Evolutionary conservation across 2,329 filamentous ascomycete species (phyloP).

Genomic region (Aspergillaceae sp.): DNA sequence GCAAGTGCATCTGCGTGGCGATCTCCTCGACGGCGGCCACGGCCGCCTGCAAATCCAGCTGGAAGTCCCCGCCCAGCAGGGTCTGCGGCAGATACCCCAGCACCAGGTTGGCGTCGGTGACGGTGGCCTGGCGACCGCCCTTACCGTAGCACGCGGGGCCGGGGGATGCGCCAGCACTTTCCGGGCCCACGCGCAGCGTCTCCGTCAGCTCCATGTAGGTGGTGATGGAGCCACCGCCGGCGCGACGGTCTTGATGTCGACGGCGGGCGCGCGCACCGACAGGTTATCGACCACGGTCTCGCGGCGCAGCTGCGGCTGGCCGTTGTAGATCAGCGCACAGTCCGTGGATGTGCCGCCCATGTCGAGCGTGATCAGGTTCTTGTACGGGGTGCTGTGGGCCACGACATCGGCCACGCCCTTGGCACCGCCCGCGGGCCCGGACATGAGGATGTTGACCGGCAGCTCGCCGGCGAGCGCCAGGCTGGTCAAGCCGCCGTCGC

Average conservation of each 20-base stretch:
- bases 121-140: conserved; percentile 39
- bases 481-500: conserved; percentile 42
- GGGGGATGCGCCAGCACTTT: conserved; percentile 42
- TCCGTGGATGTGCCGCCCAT: conserved; percentile 47
- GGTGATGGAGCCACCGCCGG: conserved; percentile 44
- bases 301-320: conserved; percentile 37
- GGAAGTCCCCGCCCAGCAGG: conserved; percentile 40
- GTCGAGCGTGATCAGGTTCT: conserved; percentile 43
- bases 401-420: conserved; percentile 42
- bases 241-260: conserved; percentile 43
- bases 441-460: conserved; percentile 44
- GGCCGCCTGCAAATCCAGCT: conserved; percentile 38
- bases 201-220: conserved; percentile 41
- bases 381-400: conserved; percentile 38
- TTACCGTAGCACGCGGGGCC: conserved; percentile 45
- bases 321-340: conserved; percentile 38
- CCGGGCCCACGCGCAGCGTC: conserved; percentile 43
- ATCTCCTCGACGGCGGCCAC: conserved; percentile 34
- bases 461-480: conserved; percentile 37
- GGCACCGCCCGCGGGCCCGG: conserved; percentile 44
- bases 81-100: conserved; percentile 42
- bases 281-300: conserved; percentile 40
- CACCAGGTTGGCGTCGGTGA: conserved; percentile 43
- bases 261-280: conserved; percentile 40
- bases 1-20: conserved; percentile 40